Conservation (phyloP, 2,329 filamentous ascomycete genomes). For the Diaporthe amygdali region DNA sequence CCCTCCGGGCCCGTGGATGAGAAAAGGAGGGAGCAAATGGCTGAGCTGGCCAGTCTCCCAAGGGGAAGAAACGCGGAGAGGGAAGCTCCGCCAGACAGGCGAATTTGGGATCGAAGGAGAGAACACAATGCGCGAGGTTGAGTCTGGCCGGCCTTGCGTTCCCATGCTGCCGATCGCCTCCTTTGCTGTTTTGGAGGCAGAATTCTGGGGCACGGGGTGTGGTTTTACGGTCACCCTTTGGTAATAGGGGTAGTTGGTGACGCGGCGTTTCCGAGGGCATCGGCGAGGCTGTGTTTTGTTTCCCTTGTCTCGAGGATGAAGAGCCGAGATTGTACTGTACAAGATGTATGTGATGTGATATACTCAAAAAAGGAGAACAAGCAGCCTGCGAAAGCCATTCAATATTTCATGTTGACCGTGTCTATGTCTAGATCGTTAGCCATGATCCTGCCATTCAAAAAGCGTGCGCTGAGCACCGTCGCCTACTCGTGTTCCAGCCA, state of each 20-base stretch:
- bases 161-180: background rate
- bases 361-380: background rate
- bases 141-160: background rate
- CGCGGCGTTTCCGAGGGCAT: conserved; percentile 21
- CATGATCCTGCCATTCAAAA: background rate
- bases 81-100: background rate
- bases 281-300: conserved; percentile 4
- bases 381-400: background rate
- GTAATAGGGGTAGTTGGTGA: conserved; percentile 9
- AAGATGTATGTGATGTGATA: conserved; percentile 1
- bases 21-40: background rate
- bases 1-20: background rate
- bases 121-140: background rate
- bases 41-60: background rate
- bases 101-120: background rate
- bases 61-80: background rate
- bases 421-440: background rate
- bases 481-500: background rate
- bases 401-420: background rate
- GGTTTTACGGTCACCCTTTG: background rate
- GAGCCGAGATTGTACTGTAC: conserved; percentile 17
- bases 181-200: background rate
- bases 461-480: background rate
- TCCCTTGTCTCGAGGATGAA: background rate
- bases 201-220: background rate